These are phyloP conservation scores for Pseudocercospora fuligena DNA, from an alignment of 2,329 filamentous ascomycete species.

Conservation along the genomic window DNA sequence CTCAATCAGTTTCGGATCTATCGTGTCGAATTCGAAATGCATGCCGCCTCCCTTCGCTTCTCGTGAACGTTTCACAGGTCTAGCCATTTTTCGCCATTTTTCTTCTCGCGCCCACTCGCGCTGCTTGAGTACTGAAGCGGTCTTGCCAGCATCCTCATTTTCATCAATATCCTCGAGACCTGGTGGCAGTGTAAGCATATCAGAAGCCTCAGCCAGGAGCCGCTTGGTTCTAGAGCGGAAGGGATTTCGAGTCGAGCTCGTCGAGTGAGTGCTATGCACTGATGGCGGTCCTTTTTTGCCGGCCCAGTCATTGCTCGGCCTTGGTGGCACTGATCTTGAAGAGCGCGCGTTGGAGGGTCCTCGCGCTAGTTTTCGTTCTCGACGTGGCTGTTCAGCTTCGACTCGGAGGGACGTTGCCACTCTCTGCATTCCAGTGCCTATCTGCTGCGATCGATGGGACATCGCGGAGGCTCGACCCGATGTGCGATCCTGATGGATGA, in stretches of 20 bases:
- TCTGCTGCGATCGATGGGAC: slow-evolving; percentile 28
- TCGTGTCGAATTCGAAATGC: slow-evolving; percentile 78
- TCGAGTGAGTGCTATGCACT: slow-evolving; percentile 47
- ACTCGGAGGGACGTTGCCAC: slow-evolving; percentile 64
- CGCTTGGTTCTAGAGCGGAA: slow-evolving; percentile 60
- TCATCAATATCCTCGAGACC: slow-evolving; percentile 54
- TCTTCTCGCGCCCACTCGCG: slow-evolving; percentile 67
- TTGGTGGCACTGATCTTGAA: slow-evolving; percentile 41
- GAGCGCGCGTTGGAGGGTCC: slow-evolving; percentile 55
- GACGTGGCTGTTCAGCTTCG: slow-evolving; percentile 60
- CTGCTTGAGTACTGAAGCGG: slow-evolving; percentile 56
- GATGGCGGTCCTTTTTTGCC: slow-evolving; percentile 43
- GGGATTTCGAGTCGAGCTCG: slow-evolving; percentile 37
- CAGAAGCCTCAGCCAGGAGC: slow-evolving; percentile 63
- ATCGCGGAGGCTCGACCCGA: slow-evolving; percentile 22
- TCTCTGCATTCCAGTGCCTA: slow-evolving; percentile 53
- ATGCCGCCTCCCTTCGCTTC: slow-evolving; percentile 60
- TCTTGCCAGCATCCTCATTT: slow-evolving; percentile 52
- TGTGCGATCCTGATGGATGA: slow-evolving; percentile 58
- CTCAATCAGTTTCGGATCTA: slow-evolving; percentile 78
- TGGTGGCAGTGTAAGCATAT: slow-evolving; percentile 67
- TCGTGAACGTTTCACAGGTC: slow-evolving; percentile 41
- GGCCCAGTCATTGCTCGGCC: slow-evolving; percentile 32
- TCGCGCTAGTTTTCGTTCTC: slow-evolving; percentile 58
- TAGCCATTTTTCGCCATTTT: slow-evolving; percentile 72